Conservation (phyloP, 1,284 basidiomycete species). For the Apiotrichum akiyoshidainum region DNA sequence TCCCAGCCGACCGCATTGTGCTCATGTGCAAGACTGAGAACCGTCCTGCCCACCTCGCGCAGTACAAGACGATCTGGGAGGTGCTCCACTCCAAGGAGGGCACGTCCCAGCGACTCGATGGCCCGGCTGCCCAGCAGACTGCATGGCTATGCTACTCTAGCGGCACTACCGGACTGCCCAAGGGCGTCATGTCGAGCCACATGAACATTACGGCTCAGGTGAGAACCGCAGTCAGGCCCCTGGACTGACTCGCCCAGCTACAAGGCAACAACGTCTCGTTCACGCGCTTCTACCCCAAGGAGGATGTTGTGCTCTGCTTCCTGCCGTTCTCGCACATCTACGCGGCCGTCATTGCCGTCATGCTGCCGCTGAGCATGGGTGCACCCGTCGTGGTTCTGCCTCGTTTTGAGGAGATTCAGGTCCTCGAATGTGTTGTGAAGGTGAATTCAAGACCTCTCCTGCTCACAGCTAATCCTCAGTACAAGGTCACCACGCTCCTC, state of each 20-base stretch:
- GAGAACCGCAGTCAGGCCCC: too few relatives aligned
- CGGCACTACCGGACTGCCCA: slow-evolving; percentile 56
- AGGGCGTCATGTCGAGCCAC: slow-evolving; percentile 52
- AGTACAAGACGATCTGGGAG: slow-evolving; percentile 3
- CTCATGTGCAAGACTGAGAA: slow-evolving; percentile 19
- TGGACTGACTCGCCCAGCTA: slow-evolving; percentile 32
- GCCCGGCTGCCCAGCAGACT: slow-evolving; percentile 2
- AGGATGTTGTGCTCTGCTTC: slow-evolving; percentile 13
- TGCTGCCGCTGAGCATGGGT: slow-evolving; percentile 61
- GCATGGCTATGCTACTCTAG: slow-evolving; percentile 61
- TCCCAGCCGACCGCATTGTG: slow-evolving; percentile 23
- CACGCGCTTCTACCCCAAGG: background rate
- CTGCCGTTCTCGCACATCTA: slow-evolving; percentile 21
- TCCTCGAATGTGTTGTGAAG: slow-evolving; percentile 65
- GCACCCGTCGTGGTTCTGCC: slow-evolving; percentile 65
- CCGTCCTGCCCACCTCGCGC: slow-evolving; percentile 9
- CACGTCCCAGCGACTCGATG: slow-evolving; percentile 12
- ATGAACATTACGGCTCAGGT: slow-evolving; percentile 10
- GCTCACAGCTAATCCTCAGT: slow-evolving; percentile 51
- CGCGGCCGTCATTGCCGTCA: slow-evolving; percentile 50
- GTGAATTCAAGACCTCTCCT: slow-evolving; percentile 27
- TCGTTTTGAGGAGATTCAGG: slow-evolving; percentile 57
- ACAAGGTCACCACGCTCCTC: slow-evolving; percentile 61
- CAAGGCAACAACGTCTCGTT: background rate
- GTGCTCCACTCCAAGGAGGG: slow-evolving; percentile 1